These are phyloP conservation scores for Laetiporus sulphureus DNA, from an alignment of 1,284 basidiomycete genomes.

Conservation along the genomic window DNA sequence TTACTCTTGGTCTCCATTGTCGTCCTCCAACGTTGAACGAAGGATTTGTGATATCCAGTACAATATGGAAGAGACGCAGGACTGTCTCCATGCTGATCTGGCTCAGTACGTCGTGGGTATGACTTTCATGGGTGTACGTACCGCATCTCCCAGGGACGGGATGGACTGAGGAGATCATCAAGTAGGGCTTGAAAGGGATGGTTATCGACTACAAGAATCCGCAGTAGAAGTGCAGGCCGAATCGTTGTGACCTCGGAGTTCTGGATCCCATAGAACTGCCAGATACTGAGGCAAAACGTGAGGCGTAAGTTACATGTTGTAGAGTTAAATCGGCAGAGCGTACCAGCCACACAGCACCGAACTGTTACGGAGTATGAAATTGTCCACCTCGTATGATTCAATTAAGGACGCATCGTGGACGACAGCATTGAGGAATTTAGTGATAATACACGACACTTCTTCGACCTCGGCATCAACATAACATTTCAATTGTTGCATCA, in stretches of 20 bases:
- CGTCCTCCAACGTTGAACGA: conserved; percentile 53
- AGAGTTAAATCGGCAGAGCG: too few relatives aligned
- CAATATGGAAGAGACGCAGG: conserved; percentile 51
- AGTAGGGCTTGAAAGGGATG: conserved; percentile 51
- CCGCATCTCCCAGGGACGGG: conserved; percentile 42
- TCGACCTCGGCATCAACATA: conserved; percentile 44
- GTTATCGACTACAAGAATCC: conserved; percentile 54
- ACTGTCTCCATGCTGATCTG: conserved; percentile 29
- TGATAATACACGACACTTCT: conserved; percentile 47
- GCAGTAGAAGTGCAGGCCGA: conserved; percentile 48
- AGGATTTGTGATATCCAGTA: conserved; percentile 57
- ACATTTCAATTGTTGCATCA: conserved; percentile 46
- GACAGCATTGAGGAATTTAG: conserved; percentile 57
- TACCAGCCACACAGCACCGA: conserved; percentile 50
- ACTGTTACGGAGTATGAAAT: conserved; percentile 61
- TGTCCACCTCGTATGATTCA: conserved; percentile 60
- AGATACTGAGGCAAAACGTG: conserved; percentile 41
- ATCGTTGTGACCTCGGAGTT: conserved; percentile 42
- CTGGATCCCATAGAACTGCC: conserved; percentile 60
- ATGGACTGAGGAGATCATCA: conserved; percentile 28
- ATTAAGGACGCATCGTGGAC: conserved; percentile 50
- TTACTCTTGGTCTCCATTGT: conserved; percentile 58
- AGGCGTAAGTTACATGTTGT: too few relatives aligned
- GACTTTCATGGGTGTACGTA: too few relatives aligned
- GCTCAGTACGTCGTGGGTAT: too few relatives aligned